Evolutionary conservation across 495 filamentous ascomycete genomes (phyloP).

Genomic region (Melanomma pulvis-pyrius): DNA sequence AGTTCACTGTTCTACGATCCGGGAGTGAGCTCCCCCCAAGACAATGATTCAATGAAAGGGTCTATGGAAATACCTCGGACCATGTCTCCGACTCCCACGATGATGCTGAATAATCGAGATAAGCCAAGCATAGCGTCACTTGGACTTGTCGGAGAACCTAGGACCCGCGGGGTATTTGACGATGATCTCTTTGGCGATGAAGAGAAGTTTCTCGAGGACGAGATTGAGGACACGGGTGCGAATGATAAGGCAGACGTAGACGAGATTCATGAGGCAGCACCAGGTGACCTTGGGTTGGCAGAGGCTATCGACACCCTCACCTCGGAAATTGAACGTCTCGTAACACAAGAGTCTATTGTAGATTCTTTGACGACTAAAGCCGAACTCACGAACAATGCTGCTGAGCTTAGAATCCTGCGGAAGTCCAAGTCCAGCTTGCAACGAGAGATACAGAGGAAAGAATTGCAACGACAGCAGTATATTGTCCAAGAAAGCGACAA

Average conservation of each 20-base stretch:
- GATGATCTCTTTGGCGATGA: conserved; percentile 94
- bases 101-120: conserved; percentile 52
- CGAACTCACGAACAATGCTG: conserved; percentile 93
- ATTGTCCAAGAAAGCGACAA: conserved; percentile 98
- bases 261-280: conserved; percentile 90
- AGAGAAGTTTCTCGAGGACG: conserved; percentile 81
- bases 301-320: conserved; percentile 87
- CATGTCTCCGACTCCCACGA: conserved; percentile 47
- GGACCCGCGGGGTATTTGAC: conserved; percentile 85
- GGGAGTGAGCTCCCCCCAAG: conserved; percentile 52
- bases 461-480: conserved; percentile 95
- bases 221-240: conserved; percentile 71
- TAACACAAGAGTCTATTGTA: conserved; percentile 84
- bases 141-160: conserved; percentile 79
- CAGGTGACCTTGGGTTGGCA: conserved; percentile 89
- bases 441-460: conserved; percentile 88
- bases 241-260: conserved; percentile 59
- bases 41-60: conserved; percentile 55
- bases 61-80: conserved; percentile 56
- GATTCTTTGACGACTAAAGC: conserved; percentile 92
- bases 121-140: conserved; percentile 88
- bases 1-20: conserved; percentile 53
- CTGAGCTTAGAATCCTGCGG: conserved; percentile 86
- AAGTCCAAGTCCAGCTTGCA: conserved; percentile 94
- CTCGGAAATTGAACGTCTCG: conserved; percentile 85